A percentile compares a stretch with the other conserved stretches of the same genome.
phyloP scores from a whole-genome alignment of 306 rosid genomes.

The Prunus mongolica region DNA sequence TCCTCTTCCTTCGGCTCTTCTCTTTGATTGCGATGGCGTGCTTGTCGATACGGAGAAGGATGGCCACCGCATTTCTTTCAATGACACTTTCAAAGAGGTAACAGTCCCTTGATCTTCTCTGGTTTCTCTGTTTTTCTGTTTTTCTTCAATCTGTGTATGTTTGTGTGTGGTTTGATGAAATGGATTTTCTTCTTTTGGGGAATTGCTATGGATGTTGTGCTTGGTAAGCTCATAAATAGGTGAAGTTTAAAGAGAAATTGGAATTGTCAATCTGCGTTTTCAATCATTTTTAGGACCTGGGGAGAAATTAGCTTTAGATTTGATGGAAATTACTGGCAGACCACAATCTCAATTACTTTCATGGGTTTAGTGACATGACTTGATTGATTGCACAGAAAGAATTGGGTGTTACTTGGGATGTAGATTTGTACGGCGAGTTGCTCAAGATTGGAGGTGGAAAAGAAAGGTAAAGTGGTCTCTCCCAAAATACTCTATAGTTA shows the following conservation, averaged over 20 bases:
- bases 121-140: not conserved
- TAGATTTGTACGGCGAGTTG: slow-evolving; percentile 87
- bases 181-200: slow-evolving; percentile 4
- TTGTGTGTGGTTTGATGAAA: too few relatives aligned
- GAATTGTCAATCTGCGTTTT: not conserved
- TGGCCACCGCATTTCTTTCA: slow-evolving; percentile 91
- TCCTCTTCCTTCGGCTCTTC: slow-evolving; percentile 78
- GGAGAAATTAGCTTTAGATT: not conserved
- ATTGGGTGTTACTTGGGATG: slow-evolving; percentile 91
- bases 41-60: slow-evolving; percentile 97
- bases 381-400: slow-evolving; percentile 52
- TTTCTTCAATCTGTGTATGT: too few relatives aligned
- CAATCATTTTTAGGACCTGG: not conserved
- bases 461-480: slow-evolving; percentile 57
- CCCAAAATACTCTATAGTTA: not conserved
- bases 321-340: not conserved
- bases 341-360: not conserved
- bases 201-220: not conserved
- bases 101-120: not conserved
- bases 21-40: slow-evolving; percentile 96
- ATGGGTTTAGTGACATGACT: slow-evolving; percentile 7
- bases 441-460: slow-evolving; percentile 99
- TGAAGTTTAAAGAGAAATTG: not conserved
- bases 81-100: slow-evolving; percentile 87
- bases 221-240: not conserved